Evolutionary conservation across 441 rosid genomes (phyloP), one percentile per base, ranked within the genome.

Genomic region (Gossypium aridum): DNA sequence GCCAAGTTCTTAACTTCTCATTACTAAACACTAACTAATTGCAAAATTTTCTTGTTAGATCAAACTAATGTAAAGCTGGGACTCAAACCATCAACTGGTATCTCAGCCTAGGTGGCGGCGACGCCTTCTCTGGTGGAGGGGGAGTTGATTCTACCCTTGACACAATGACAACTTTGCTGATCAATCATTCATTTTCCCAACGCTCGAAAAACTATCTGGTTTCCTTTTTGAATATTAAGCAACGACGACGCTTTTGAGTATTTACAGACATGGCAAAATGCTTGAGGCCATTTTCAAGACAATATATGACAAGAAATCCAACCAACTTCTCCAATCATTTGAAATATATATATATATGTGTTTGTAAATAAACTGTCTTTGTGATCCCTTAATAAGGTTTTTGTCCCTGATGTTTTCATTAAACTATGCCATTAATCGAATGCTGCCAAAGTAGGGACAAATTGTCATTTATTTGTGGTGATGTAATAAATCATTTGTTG

Each of bases 91-190:
- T 81, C 81, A 23, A 70, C 20, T 8, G 79, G 81, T 49, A 63
- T 75, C 55, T 75, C 82, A 37, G 70, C 79, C n/a, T 85, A 82
- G 73, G 65, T 16, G 37, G 39, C 16, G 37, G 16, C 10, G 19
- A 47, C 25, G 23, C 61, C 1, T 4, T 7, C 16, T 26, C n/a
- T 6, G 45, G 39, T 5, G 68, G 68, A 31, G 45, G 57, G 57
- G 2, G 23, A 4, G 8, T 3, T 3, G 16, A 10, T 20, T 64
- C 39, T n/a, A 28, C 76, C 64, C 69, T 7, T 9, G 7, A 59
- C 2, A 8, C 66, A 37, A 49, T 61, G 31, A 51, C 19, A n/a
- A 64, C 7, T 23, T n/a, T 57, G 56, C 51, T 39, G 45, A 25
- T 62, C 3, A 10, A 47, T 47, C 66, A 26, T 61, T 75, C 51